These are phyloP conservation scores for Aureobasidium melanogenum DNA, from an alignment of 2,329 filamentous ascomycete species.

Conservation along the genomic window DNA sequence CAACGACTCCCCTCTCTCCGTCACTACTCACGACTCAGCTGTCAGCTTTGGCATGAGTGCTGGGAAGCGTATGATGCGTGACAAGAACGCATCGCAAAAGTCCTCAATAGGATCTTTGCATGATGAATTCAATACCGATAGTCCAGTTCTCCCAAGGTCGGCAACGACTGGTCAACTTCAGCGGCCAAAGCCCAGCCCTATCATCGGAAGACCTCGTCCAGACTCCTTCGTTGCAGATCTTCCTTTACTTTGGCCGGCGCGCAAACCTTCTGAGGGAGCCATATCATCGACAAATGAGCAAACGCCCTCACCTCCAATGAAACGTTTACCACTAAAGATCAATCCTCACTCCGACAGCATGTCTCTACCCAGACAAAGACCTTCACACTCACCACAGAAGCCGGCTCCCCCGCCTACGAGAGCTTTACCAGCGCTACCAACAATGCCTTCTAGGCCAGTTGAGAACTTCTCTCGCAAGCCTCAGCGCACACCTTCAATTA, in stretches of 20 bases:
- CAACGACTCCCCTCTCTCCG: background rate
- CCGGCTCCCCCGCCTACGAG: background rate
- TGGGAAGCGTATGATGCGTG: background rate
- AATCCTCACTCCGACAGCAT: background rate
- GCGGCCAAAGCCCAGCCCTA: background rate
- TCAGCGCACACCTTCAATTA: conserved; percentile 3
- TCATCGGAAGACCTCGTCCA: conserved; percentile 15
- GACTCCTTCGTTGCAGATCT: conserved; percentile 22
- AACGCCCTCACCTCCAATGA: background rate
- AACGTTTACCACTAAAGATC: conserved; percentile 1
- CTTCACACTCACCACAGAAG: background rate
- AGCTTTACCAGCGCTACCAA: background rate
- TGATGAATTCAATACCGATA: background rate
- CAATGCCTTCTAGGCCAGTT: background rate
- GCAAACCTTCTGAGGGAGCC: background rate
- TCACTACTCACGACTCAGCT: background rate
- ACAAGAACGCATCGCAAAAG: background rate
- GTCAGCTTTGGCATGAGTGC: conserved; percentile 3
- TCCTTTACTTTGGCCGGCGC: conserved; percentile 13
- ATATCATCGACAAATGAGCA: background rate
- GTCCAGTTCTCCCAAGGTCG: background rate
- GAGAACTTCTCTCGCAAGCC: conserved; percentile 6
- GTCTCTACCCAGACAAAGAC: background rate
- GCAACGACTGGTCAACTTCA: background rate
- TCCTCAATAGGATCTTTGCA: background rate